Base-by-base conservation (phyloP, 2,329 filamentous ascomycete species). In the Paraphoma chrysanthemicola region DNA sequence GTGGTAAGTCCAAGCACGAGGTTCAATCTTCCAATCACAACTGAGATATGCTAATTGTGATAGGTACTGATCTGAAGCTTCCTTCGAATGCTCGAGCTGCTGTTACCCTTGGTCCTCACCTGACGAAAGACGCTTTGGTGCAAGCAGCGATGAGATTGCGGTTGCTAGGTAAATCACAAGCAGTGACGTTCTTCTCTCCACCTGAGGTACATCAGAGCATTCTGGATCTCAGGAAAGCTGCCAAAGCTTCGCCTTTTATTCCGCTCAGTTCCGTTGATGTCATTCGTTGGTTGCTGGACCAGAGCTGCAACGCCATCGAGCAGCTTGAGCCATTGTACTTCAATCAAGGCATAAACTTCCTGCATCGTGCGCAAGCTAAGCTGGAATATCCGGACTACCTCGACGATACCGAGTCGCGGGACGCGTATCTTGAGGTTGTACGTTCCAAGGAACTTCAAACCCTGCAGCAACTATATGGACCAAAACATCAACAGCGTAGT, bases 71-170 rank as follows among this genome's bases (percentile, higher is more conserved):
- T 59, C 70, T 89, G 1, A 85, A 83, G 55, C 73, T 89, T 1
- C 85, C 85, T 0, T 28, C 65, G 0, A 1, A 67, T 1, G 81
- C 83, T 0, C 61, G 53, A 1, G 86, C 81, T 0, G 86, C 85
- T 0, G 63, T 89, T 1, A 89, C 86, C 0, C 71, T 89, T 0
- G 83, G 83, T 0, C 76, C 85, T 0, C 79, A 82, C 1, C 81
- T 86, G 51, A 87, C 84, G 0, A 89, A 89, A 56, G 87, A 89
- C 53, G 80, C 85, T 8, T 82, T 83, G 0, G 85, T 88, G 0
- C 86, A 90, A 85, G 88, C 87, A 51, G 86, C 87, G 0, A 90
- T 90, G 87, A 77, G 88, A 56, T 71, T 90, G 0, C 80, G 88
- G 1, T 83, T 89, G 44, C 76, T 91, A 0, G 81, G 76, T 0